These are phyloP conservation scores for Plasmopara viticola DNA, from an alignment of 352 stramenopile genomes.

Conservation along the genomic window DNA sequence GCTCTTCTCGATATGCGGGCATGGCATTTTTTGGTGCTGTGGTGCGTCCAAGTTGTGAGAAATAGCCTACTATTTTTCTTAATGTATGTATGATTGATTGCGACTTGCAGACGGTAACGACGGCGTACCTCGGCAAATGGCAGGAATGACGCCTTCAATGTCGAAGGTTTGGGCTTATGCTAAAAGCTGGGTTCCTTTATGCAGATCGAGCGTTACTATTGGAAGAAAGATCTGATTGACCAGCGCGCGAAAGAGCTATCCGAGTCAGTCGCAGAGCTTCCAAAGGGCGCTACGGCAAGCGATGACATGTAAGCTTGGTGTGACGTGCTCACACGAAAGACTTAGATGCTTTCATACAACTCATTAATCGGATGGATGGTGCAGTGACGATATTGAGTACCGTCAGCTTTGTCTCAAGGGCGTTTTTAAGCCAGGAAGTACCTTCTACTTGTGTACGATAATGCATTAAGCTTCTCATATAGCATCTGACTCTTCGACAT, in stretches of 20 bases:
- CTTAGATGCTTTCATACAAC: background rate
- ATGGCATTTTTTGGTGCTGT: conserved; percentile 82
- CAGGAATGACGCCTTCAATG: conserved; percentile 33
- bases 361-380: background rate
- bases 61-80: background rate
- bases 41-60: conserved; percentile 30
- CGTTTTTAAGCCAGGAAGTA: conserved; percentile 60
- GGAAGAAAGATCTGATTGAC: conserved; percentile 85
- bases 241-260: conserved; percentile 74
- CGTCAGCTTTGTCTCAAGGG: conserved; percentile 64
- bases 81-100: background rate
- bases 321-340: background rate
- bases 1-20: conserved; percentile 68
- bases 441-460: conserved; percentile 73
- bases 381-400: conserved; percentile 74
- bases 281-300: conserved; percentile 46
- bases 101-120: conserved; percentile 49
- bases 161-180: conserved; percentile 1
- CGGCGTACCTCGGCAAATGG: conserved; percentile 71
- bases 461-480: background rate
- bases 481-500: conserved; percentile 2
- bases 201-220: conserved; percentile 83
- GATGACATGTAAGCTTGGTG: conserved; percentile 38
- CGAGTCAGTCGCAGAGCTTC: conserved; percentile 52
- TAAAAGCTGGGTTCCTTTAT: conserved; percentile 2